phyloP scores from a whole-genome alignment of 192 early-diverging fungal genomes.

The Umbelopsis vinacea region DNA sequence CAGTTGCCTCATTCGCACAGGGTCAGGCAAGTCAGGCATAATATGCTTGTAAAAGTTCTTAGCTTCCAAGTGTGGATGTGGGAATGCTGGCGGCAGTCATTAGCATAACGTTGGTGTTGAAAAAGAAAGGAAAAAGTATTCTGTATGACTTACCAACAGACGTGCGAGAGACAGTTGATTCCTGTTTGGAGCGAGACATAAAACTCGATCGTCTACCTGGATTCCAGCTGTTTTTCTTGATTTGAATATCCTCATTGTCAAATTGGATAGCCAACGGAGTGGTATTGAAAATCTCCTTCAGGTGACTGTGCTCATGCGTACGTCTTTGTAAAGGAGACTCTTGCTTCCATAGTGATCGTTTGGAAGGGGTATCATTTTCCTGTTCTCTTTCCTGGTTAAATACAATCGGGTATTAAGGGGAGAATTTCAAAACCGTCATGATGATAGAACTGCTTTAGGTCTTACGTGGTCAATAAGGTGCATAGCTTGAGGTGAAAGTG shows the following conservation, averaged over 20 bases:
- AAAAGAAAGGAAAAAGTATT: neutral
- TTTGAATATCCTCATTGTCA: neutral
- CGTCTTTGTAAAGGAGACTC: neutral
- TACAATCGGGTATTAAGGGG: no score
- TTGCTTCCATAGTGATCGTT: no score
- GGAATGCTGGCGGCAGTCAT: neutral
- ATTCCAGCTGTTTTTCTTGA: neutral
- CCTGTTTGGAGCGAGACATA: constrained; percentile 4
- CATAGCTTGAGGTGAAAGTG: neutral
- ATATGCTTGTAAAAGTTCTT: constrained; percentile 16
- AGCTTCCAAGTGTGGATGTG: constrained; percentile 15
- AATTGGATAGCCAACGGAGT: neutral
- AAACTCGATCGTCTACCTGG: constrained; percentile 15
- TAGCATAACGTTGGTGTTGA: neutral
- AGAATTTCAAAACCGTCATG: no score
- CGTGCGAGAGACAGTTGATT: neutral
- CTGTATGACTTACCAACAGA: constrained; percentile 5
- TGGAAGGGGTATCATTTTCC: no score
- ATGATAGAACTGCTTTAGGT: no score
- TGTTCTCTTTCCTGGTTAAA: no score
- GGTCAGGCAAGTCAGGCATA: neutral
- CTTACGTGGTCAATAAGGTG: neutral
- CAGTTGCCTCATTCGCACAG: constrained; percentile 16
- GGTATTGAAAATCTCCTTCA: neutral
- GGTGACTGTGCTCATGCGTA: neutral